A percentile compares a stretch with the other conserved stretches of the same genome.
phyloP scores from a whole-genome alignment of 1,284 basidiomycete genomes.

The Ceratobasidium sp. region DNA sequence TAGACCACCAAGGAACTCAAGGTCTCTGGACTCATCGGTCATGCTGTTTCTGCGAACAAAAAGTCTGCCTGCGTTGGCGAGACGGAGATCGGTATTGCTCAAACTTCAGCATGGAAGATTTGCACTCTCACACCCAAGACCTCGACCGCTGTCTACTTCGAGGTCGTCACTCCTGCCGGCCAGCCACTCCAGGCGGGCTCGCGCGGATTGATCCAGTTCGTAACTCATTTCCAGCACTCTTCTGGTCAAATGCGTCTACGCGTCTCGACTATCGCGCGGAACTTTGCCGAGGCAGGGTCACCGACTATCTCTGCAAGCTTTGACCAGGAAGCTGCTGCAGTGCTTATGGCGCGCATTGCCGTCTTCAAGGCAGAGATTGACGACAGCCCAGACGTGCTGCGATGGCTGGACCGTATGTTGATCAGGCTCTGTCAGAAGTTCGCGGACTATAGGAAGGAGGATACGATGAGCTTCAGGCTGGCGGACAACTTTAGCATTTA shows the following conservation, averaged over 20 bases:
- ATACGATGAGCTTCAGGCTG: slow-evolving; percentile 92
- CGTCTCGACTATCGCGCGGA: slow-evolving; percentile 96
- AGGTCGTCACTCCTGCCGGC: slow-evolving; percentile 98
- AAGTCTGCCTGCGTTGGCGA: slow-evolving; percentile 98
- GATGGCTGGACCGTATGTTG: slow-evolving; percentile 99
- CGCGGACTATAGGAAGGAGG: slow-evolving; percentile 98
- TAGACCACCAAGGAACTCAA: slow-evolving; percentile 99
- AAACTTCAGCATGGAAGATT: slow-evolving; percentile 99
- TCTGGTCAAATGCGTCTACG: slow-evolving; percentile 94
- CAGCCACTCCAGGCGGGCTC: slow-evolving; percentile 92
- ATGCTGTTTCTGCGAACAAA: slow-evolving; percentile 96
- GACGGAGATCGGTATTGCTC: slow-evolving; percentile 98
- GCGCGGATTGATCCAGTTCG: slow-evolving; percentile 96
- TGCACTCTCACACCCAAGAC: slow-evolving; percentile 91
- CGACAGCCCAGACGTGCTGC: slow-evolving; percentile 94
- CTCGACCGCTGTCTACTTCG: slow-evolving; percentile 95
- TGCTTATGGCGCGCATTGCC: slow-evolving; percentile 98
- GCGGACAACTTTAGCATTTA: slow-evolving; percentile 98
- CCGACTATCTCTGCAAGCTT: slow-evolving; percentile 94
- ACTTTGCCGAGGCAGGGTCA: slow-evolving; percentile 96
- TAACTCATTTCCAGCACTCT: slow-evolving; percentile 98
- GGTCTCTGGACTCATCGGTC: slow-evolving; percentile 97
- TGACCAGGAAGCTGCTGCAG: slow-evolving; percentile 98
- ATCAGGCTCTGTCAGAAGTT: slow-evolving; percentile 99
- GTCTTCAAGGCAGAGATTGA: slow-evolving; percentile 99